Base-by-base conservation (phyloP, 2,329 filamentous ascomycete genomes). In the Corynespora cassiicola region DNA sequence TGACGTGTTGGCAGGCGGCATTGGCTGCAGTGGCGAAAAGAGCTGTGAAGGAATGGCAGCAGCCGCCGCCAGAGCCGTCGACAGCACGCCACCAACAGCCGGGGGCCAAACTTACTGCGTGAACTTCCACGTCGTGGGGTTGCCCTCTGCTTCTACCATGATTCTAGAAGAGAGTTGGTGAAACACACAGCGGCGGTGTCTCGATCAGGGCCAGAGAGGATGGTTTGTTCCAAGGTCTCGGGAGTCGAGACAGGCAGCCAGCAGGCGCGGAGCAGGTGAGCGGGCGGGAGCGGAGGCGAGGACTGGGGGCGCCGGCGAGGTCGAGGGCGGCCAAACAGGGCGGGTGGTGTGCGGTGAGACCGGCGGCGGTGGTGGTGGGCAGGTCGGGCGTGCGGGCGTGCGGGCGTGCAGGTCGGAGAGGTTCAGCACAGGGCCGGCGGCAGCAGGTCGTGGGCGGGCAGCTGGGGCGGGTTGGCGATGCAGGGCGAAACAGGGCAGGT, bases 61-160 rank as follows among this genome's bases (percentile, higher is more conserved):
- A 9, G 15, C 6, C 7, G 18, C 11, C 31, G 8, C 18, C 2
- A 22, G 3, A 33, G 15, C 18, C 17, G 21, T 23, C 16, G 15
- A 17, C 31, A 14, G 26, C 25, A 31, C n/a, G n/a, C n/a, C n/a
- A n/a, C n/a, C n/a, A n/a, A 30, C 11, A 38, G 14, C 21, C 17
- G 19, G 29, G 32, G 16, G 11, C 36, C 26, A 80, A 16, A 62
- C 90, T 74, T 88, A 95, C 91, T 97, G 92, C 74, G 92, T 97
- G 78, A 97, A 97, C 81, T 97, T 97, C 92, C 92, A 97, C 76
- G 91, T 97, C 70, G 91, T 91, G 77, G 89, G 86, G 80, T 84
- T 90, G 76, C 87, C 81, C 78, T 95, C 90, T 78, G 86, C 87
- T 83, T 96, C 91, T 79, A 94, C 91, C 91, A 97, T 96, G 78